Conservation (phyloP, 768 basidiomycete genomes). For the Russula lepida region DNA sequence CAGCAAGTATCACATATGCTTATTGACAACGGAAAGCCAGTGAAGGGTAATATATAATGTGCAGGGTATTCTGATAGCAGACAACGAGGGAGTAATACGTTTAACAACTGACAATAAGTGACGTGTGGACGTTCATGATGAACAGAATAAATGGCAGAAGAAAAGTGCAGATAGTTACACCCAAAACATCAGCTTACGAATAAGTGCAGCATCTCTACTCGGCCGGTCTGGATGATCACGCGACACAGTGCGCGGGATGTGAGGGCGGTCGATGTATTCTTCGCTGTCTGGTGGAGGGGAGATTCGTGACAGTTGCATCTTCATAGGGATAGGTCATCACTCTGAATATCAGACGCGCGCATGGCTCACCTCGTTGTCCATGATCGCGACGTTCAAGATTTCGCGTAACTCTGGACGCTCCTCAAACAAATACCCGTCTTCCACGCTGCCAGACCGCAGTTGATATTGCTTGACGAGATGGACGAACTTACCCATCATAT, state of each 20-base stretch:
- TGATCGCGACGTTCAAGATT: slow-evolving; percentile 50
- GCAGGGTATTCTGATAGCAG: slow-evolving; percentile 15
- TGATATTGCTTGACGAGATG: slow-evolving; percentile 72
- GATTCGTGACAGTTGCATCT: slow-evolving; percentile 65
- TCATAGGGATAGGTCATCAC: slow-evolving; percentile 8
- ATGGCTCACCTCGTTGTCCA: slow-evolving; percentile 57
- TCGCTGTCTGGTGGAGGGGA: slow-evolving; percentile 39
- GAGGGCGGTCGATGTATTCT: slow-evolving; percentile 29
- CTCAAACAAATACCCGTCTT: slow-evolving; percentile 49
- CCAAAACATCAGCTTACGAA: slow-evolving; percentile 28
- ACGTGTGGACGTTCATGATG: slow-evolving; percentile 1
- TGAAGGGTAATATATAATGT: slow-evolving; percentile 1
- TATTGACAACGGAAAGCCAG: background rate
- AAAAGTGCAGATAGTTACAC: slow-evolving; percentile 6
- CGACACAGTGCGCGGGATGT: slow-evolving; percentile 19
- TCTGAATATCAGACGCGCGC: background rate
- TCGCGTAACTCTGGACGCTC: slow-evolving; percentile 47
- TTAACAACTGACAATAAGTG: slow-evolving; percentile 12
- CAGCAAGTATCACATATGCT: background rate
- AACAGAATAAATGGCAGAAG: background rate
- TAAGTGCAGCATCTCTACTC: slow-evolving; percentile 24
- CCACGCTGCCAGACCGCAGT: slow-evolving; percentile 50
- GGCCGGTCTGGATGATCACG: slow-evolving; percentile 24
- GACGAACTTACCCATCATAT: slow-evolving; percentile 84
- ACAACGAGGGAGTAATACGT: background rate